These are phyloP conservation scores for Annona squamosa DNA, from an alignment of 164 flowering plant species.

Conservation along the genomic window DNA sequence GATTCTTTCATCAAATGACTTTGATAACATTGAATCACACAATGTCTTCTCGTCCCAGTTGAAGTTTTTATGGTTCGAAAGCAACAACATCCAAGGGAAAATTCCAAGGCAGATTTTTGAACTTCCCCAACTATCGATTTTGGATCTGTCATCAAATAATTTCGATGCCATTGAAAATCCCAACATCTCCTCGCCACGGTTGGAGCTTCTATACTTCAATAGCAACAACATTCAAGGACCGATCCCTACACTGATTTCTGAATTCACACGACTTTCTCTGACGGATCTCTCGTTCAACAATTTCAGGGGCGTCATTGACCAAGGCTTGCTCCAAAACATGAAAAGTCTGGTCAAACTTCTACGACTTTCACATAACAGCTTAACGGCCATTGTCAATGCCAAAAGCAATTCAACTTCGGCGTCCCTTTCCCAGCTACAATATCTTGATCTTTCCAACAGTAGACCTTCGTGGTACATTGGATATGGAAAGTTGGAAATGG, in stretches of 20 bases:
- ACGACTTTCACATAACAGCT: conserved; percentile 34
- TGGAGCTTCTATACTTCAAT: conserved; percentile 28
- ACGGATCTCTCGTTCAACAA: conserved; percentile 32
- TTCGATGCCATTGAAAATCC: not conserved
- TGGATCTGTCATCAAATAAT: not conserved
- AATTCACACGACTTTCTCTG: conserved; percentile 15
- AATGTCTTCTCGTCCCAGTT: no score
- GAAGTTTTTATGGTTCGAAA: no score
- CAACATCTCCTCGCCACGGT: not conserved
- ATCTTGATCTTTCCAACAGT: conserved; percentile 40
- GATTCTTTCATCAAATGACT: no score
- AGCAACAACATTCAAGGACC: conserved; percentile 32
- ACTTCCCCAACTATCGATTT: not conserved
- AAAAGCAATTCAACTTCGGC: not conserved
- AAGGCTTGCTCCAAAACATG: conserved; percentile 12
- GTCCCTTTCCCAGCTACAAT: not conserved
- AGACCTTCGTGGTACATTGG: conserved; percentile 31
- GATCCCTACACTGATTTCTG: conserved; percentile 26
- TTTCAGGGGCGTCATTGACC: conserved; percentile 25
- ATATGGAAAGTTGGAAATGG: conserved; percentile 19
- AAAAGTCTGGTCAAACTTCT: conserved; percentile 21
- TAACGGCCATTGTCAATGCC: conserved; percentile 9
- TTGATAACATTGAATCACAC: no score
- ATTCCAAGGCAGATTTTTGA: not conserved
- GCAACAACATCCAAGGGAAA: not conserved